Evolutionary conservation across 345 rosid species (phyloP).

Genomic region (Combretum micranthum): DNA sequence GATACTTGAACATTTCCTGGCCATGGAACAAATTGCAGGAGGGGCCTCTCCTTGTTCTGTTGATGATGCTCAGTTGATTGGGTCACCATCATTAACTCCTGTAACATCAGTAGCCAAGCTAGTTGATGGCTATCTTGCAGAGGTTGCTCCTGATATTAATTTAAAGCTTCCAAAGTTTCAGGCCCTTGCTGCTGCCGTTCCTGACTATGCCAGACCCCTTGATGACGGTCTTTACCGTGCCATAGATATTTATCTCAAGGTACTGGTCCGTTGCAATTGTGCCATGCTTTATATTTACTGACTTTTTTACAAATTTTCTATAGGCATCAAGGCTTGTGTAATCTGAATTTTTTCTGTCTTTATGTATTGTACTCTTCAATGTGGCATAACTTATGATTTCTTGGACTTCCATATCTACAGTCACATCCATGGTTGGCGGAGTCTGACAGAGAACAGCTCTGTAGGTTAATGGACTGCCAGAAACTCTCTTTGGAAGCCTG

Average conservation of each 20-base stretch:
- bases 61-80: constrained; percentile 74
- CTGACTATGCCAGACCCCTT: constrained; percentile 80
- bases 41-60: constrained; percentile 76
- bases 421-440: constrained; percentile 95
- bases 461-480: constrained; percentile 89
- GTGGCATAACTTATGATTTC: not conserved
- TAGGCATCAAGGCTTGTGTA: too few relatives aligned
- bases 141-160: constrained; percentile 94
- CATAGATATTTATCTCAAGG: constrained; percentile 93
- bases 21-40: constrained; percentile 70
- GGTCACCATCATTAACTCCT: constrained; percentile 78
- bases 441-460: constrained; percentile 87
- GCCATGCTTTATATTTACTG: constrained; percentile 6
- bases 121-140: constrained; percentile 95
- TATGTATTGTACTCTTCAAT: not conserved
- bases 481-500: constrained; percentile 97
- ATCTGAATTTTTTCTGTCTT: too few relatives aligned
- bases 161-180: constrained; percentile 92
- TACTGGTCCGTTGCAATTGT: constrained; percentile 15
- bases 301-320: too few relatives aligned
- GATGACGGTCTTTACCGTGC: constrained; percentile 97
- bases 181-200: constrained; percentile 85
- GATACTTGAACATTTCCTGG: constrained; percentile 79
- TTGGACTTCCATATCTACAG: constrained; percentile 35
- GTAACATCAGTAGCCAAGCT: constrained; percentile 83